A percentile compares a stretch with the other conserved stretches of the same genome.
These are phyloP conservation scores for Pulicaria dysenterica DNA, from an alignment of 129 eudicot species.

Conservation along the genomic window DNA sequence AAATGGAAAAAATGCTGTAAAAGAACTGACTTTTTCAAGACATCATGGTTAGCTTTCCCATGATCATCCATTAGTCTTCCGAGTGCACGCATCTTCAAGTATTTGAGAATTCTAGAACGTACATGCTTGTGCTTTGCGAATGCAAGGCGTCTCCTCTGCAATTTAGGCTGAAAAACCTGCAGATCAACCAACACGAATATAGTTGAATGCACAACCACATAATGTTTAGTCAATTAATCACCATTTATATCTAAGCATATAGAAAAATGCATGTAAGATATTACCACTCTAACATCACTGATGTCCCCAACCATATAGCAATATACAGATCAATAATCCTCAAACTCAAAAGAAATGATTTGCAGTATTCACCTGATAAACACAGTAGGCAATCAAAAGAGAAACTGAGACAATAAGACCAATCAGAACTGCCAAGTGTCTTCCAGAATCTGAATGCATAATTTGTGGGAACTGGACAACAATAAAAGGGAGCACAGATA, in stretches of 20 bases:
- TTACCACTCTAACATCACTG: not conserved
- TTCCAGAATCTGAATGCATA: constrained; percentile 67
- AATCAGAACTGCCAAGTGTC: constrained; percentile 72
- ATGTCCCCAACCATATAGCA: not conserved
- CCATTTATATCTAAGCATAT: too few species aligned
- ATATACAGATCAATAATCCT: constrained; percentile 3
- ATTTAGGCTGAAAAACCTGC: constrained; percentile 81
- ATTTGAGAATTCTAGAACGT: constrained; percentile 57
- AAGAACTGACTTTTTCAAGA: constrained; percentile 49
- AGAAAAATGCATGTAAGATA: not conserved
- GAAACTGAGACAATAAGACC: constrained; percentile 62
- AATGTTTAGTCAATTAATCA: not conserved
- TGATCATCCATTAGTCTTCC: constrained; percentile 58
- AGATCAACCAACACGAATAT: constrained; percentile 4
- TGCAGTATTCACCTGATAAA: constrained; percentile 72
- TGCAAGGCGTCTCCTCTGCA: constrained; percentile 68
- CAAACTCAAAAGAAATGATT: constrained; percentile 12
- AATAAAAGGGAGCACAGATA: constrained; percentile 71
- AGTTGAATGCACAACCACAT: not conserved
- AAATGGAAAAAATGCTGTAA: constrained; percentile 1
- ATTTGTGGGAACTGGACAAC: constrained; percentile 82
- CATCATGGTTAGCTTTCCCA: constrained; percentile 59
- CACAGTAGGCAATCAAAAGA: constrained; percentile 64
- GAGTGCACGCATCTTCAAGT: constrained; percentile 51
- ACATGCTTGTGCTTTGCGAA: constrained; percentile 82